Evolutionary conservation across 805 yeast genomes (phyloP), one percentile per base, ranked within the genome.

Genomic region (Candida succiphila): DNA sequence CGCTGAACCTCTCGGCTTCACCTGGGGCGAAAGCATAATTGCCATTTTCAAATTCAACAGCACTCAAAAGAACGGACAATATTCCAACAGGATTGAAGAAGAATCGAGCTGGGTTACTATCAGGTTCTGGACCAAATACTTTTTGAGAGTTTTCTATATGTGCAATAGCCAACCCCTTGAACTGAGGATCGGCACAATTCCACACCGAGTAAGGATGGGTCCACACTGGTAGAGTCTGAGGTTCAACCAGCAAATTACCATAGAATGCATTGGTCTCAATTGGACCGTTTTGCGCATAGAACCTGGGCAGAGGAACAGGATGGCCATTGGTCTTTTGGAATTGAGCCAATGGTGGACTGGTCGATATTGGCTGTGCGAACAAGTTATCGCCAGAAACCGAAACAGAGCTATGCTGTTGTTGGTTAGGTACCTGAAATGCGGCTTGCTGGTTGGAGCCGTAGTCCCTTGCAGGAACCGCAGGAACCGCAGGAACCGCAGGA

Each of bases 121-220:
- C 55, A 1, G 78, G 67, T 35, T 75, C 80, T 7, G 79, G 81
- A 1, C 87, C 94, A 53, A 61, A 78, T 2, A 82, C 94, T 38
- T 72, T 56, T 42, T 81, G 85, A 5, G 61, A 44, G 2, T 66
- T 64, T 4, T 63, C 62, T 1, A 79, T 71, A 44, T 84, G 86
- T 20, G 82, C 68, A 31, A 80, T 61, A 1, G 84, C 87, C 33
- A 83, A 49, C 2, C 94, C 94, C 31, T 54, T 55, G 35, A 54
- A 63, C 15, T 46, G 43, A 16, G 51, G 52, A 31, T 55, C 60
- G 4, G 35, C 43, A 7, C 78, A 60, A 41, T 67, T 67, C 89
- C 88, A 83, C 5, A 81, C 57, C 21, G 84, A 72, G 48, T 82
- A 83, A 2, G 95, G 95, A 44, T 80, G 86, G 0, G 89, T 74